Evolutionary conservation across 1,284 basidiomycete genomes (phyloP).

Genomic region (Puccinia hordei): DNA sequence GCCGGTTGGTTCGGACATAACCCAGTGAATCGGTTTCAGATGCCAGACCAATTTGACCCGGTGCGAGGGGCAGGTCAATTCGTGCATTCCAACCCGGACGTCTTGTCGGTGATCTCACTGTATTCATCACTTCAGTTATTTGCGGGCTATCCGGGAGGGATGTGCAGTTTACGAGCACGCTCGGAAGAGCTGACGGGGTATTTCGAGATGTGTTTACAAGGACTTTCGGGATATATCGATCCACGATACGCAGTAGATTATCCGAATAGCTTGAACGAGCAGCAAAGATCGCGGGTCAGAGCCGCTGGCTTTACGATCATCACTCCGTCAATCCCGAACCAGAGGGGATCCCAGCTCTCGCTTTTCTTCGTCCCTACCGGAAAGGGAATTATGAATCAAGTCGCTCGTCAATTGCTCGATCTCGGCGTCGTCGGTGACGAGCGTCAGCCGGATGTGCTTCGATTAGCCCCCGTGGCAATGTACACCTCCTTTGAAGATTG

Average conservation of each 20-base stretch:
- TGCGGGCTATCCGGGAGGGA: conserved; percentile 59
- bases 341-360: conserved; percentile 81
- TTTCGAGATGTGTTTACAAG: conserved; percentile 15
- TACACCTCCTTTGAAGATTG: conserved; percentile 81
- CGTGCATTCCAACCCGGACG: conserved; percentile 89
- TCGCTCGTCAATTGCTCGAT: conserved; percentile 68
- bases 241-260: conserved; percentile 54
- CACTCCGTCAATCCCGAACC: conserved; percentile 69
- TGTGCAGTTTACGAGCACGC: conserved; percentile 31
- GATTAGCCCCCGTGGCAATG: conserved; percentile 77
- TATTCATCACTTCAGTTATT: conserved; percentile 80
- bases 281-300: conserved; percentile 52
- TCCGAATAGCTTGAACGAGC: conserved; percentile 41
- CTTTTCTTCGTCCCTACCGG: conserved; percentile 71
- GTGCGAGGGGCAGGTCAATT: conserved; percentile 89
- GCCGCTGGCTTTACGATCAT: conserved; percentile 76
- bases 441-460: conserved; percentile 82
- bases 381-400: conserved; percentile 70
- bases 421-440: conserved; percentile 85
- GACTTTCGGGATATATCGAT: conserved; percentile 61
- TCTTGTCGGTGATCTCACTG: conserved; percentile 75
- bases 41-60: conserved; percentile 80
- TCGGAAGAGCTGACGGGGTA: conserved; percentile 45
- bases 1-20: conserved; percentile 99
- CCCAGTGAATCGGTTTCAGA: conserved; percentile 79